A percentile compares a stretch with the other conserved stretches of the same genome.
These are phyloP conservation scores for Septoria linicola DNA, from an alignment of 2,329 filamentous ascomycete species.

Conservation along the genomic window DNA sequence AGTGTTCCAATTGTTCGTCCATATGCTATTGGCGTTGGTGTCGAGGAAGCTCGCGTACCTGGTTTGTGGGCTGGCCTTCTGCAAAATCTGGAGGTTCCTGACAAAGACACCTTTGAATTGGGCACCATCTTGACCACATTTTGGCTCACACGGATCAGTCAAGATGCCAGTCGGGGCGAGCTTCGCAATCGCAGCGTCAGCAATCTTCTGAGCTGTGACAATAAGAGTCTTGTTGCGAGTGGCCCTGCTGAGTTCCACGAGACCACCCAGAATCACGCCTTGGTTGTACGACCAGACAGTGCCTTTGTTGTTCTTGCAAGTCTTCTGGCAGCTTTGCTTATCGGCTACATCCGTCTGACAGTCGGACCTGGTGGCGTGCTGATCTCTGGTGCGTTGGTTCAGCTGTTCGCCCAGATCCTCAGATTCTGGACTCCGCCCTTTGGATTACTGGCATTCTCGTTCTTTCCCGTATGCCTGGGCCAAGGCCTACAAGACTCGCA, in stretches of 20 bases:
- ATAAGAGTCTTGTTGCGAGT: slow-evolving; percentile 38
- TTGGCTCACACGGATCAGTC: slow-evolving; percentile 41
- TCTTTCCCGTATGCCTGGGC: too few relatives aligned
- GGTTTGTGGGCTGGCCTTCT: slow-evolving; percentile 51
- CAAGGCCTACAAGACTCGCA: too few relatives aligned
- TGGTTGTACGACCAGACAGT: slow-evolving; percentile 55
- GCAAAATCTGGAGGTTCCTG: slow-evolving; percentile 61
- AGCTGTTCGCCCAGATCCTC: too few relatives aligned
- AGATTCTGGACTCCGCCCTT: too few relatives aligned
- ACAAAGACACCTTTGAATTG: slow-evolving; percentile 74
- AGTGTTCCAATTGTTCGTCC: slow-evolving; percentile 56
- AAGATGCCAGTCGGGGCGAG: slow-evolving; percentile 43
- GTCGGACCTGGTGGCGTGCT: too few relatives aligned
- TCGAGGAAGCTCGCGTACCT: slow-evolving; percentile 56
- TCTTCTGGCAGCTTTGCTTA: slow-evolving; percentile 53
- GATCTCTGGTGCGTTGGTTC: too few relatives aligned
- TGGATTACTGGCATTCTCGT: too few relatives aligned
- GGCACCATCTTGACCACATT: slow-evolving; percentile 46
- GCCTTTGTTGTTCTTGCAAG: slow-evolving; percentile 54
- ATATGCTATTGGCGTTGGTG: slow-evolving; percentile 65
- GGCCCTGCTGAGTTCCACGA: slow-evolving; percentile 53
- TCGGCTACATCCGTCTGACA: too few relatives aligned
- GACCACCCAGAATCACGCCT: slow-evolving; percentile 59
- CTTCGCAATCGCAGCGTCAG: slow-evolving; percentile 41
- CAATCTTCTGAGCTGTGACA: slow-evolving; percentile 40